phyloP scores from a whole-genome alignment of 331 rosid species.

The Rhamnella rubrinervis region DNA sequence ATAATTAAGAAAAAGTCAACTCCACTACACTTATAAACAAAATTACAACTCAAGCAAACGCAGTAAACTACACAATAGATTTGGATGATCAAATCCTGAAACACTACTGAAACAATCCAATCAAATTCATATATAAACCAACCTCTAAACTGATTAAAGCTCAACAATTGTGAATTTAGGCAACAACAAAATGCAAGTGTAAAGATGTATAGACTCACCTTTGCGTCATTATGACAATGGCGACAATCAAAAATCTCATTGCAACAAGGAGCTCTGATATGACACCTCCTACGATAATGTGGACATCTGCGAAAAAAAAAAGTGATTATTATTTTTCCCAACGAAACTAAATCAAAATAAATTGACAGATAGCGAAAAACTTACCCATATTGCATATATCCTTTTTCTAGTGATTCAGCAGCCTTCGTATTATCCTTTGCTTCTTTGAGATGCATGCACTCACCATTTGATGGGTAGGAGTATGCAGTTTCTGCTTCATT shows the following conservation, averaged over 20 bases:
- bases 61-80: neutral
- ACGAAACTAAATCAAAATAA: neutral
- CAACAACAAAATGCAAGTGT: neutral
- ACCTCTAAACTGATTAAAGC: no score
- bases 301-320: conserved; percentile 50
- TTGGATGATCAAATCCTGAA: neutral
- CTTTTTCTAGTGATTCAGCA: conserved; percentile 44
- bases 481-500: conserved; percentile 6
- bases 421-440: conserved; percentile 15
- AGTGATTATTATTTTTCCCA: neutral
- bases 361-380: neutral
- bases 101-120: neutral
- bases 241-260: conserved; percentile 72
- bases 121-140: no score
- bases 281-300: conserved; percentile 73
- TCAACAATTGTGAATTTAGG: neutral
- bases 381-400: conserved; percentile 67
- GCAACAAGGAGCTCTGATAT: conserved; percentile 85
- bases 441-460: conserved; percentile 31
- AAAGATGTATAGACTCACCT: conserved; percentile 40
- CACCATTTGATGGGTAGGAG: conserved; percentile 31
- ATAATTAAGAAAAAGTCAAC: neutral
- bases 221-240: conserved; percentile 87
- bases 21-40: neutral
- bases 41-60: neutral